A percentile compares a stretch with the other conserved stretches of the same genome.
Conservation (phyloP, 108 stramenopile species). For the Fragilaria crotonensis region DNA sequence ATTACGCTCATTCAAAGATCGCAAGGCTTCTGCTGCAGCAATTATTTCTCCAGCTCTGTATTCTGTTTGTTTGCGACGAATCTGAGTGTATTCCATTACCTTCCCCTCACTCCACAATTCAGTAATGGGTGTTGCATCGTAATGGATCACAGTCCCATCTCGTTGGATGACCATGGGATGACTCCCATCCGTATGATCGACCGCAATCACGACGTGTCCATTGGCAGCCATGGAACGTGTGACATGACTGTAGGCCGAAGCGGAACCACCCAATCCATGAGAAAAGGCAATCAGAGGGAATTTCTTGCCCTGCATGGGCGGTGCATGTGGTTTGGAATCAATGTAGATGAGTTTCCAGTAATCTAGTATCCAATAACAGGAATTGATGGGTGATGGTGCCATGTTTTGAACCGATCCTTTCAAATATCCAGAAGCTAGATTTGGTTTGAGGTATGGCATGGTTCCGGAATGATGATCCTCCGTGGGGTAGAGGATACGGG, state of each 20-base stretch:
- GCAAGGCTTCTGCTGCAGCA: constrained; percentile 20
- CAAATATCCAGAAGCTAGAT: constrained; percentile 19
- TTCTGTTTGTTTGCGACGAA: constrained; percentile 28
- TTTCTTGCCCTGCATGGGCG: not conserved
- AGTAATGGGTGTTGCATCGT: constrained; percentile 7
- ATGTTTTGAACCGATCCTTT: constrained; percentile 30
- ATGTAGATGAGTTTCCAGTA: constrained; percentile 27
- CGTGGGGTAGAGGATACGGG: constrained; percentile 52
- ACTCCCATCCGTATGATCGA: constrained; percentile 50
- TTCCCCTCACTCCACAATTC: constrained; percentile 10
- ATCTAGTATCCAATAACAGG: constrained; percentile 35
- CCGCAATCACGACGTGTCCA: constrained; percentile 36
- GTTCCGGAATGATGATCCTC: constrained; percentile 8
- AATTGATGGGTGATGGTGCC: constrained; percentile 36
- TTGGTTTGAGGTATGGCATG: constrained; percentile 24
- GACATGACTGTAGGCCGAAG: constrained; percentile 41
- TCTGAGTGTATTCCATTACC: constrained; percentile 1
- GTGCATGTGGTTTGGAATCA: constrained; percentile 9
- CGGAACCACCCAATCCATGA: constrained; percentile 50
- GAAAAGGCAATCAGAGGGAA: constrained; percentile 50
- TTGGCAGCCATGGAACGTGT: constrained; percentile 38
- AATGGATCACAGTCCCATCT: constrained; percentile 20
- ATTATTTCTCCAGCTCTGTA: constrained; percentile 34
- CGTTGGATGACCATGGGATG: constrained; percentile 16
- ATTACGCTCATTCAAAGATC: constrained; percentile 21